Conservation (phyloP, 768 basidiomycete genomes). For the Kwoniella heveanensis region DNA sequence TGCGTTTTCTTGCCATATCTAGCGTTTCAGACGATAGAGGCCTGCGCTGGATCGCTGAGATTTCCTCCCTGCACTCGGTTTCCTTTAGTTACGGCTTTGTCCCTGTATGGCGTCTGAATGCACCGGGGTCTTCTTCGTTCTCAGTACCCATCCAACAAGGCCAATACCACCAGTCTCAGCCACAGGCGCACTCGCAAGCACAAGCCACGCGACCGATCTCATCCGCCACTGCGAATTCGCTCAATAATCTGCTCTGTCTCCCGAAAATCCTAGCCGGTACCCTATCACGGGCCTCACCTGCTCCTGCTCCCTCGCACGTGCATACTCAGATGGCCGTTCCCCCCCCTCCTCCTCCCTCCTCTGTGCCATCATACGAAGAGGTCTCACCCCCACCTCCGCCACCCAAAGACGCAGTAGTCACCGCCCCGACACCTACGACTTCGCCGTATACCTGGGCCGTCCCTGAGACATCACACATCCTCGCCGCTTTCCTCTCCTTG, state of each 20-base stretch:
- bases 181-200: not conserved
- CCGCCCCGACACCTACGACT: constrained; percentile 45
- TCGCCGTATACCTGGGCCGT: constrained; percentile 48
- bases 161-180: not conserved
- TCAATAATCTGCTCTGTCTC: constrained; percentile 29
- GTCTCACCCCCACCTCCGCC: constrained; percentile 24
- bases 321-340: not conserved
- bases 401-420: constrained; percentile 27
- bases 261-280: constrained; percentile 36
- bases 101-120: constrained; percentile 45
- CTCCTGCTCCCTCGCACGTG: constrained; percentile 4
- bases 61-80: not conserved
- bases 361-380: constrained; percentile 1
- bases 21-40: no score
- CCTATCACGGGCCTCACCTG: constrained; percentile 9
- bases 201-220: not conserved
- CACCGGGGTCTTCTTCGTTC: not conserved
- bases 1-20: no score
- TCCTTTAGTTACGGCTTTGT: constrained; percentile 47
- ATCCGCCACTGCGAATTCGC: not conserved
- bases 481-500: constrained; percentile 45
- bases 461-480: constrained; percentile 39
- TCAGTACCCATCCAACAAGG: constrained; percentile 4
- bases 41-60: no score
- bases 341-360: not conserved